Base-by-base conservation (phyloP, 1,284 basidiomycete genomes). In the Papiliotrema nemorosa region DNA sequence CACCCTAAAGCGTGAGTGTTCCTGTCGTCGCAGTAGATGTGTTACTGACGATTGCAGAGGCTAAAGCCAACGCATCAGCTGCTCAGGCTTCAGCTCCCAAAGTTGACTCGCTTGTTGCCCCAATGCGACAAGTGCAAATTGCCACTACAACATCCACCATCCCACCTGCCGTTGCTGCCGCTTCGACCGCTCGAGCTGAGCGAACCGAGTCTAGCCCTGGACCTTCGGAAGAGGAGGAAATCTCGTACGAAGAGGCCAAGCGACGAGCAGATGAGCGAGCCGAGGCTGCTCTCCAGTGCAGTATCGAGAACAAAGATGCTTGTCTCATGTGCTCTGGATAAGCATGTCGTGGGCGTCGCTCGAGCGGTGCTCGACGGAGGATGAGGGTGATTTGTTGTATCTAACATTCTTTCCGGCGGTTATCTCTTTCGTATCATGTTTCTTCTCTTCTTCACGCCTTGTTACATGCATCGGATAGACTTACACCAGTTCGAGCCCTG, bases 1-100 rank as follows among this genome's bases (percentile, higher is more conserved):
- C 34, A 78, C 87, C 49, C 80, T 92, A 57, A 87, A 90, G 54
- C 63, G 59, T 51, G 52, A 49, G 59, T 84, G 36, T 74, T 76
- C 59, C 70, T 67, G 4, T 67, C 67, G 18, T 22, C n/a, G 12
- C 25, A 49, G 21, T n/a, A 5, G 31, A 35, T 9, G 31, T 33
- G 31, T 33, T 33, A 5, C 47, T 47, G 44, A 49, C 31, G 25
- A n/a, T 33, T 27, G 14, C 51, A 52, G 53, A 62, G 51, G 60
- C 58, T 49, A 63, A 63, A 40, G 53, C 55, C 5, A 58, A 60
- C 31, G 59, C 59, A 22, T 54, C 60, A 21, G 57, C 52, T n/a
- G 56, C 54, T n/a, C 50, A 49, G n/a, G 44, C 47, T 9, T 41
- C 55, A 34, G 37, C 57, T 21, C 25, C 59, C 33, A 49, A 62